phyloP scores from a whole-genome alignment of 495 filamentous ascomycete species.

The Daldinia loculata region DNA sequence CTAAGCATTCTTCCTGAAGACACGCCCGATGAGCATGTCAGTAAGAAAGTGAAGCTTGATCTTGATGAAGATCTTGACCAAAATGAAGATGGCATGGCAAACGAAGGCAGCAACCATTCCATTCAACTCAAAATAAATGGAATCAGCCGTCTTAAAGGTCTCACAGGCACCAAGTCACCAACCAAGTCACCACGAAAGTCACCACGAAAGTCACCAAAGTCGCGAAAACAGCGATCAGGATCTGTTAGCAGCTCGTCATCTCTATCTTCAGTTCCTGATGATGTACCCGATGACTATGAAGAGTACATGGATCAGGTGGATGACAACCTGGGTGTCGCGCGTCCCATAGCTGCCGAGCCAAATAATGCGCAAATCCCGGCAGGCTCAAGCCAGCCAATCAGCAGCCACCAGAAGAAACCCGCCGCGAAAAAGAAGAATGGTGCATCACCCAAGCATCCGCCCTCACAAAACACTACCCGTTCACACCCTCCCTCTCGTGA shows the following conservation, averaged over 20 bases:
- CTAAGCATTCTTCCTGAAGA: slow-evolving; percentile 17
- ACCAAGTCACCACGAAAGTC: slow-evolving; percentile 18
- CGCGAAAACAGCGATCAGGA: slow-evolving; percentile 35
- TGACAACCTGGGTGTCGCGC: slow-evolving; percentile 38
- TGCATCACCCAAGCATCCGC: slow-evolving; percentile 44
- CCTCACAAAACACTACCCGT: slow-evolving; percentile 36
- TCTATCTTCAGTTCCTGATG: slow-evolving; percentile 52
- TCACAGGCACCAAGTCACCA: slow-evolving; percentile 25
- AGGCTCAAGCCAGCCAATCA: slow-evolving; percentile 46
- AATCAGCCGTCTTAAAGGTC: slow-evolving; percentile 20
- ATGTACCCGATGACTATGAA: slow-evolving; percentile 45
- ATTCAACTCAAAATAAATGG: slow-evolving; percentile 22
- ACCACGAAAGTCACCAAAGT: slow-evolving; percentile 29
- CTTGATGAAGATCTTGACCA: not conserved
- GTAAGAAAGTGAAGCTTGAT: slow-evolving; percentile 49
- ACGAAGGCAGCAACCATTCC: slow-evolving; percentile 3
- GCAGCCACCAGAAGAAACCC: slow-evolving; percentile 45
- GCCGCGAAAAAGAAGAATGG: slow-evolving; percentile 47
- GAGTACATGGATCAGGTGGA: slow-evolving; percentile 43
- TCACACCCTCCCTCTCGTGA: slow-evolving; percentile 38
- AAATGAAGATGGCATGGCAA: not conserved
- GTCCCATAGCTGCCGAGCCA: slow-evolving; percentile 40
- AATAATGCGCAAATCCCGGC: slow-evolving; percentile 47
- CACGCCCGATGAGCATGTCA: slow-evolving; percentile 40
- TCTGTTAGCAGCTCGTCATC: slow-evolving; percentile 53